Evolutionary conservation across 2,329 filamentous ascomycete genomes (phyloP).

Genomic region (Ceratocystis papillata): DNA sequence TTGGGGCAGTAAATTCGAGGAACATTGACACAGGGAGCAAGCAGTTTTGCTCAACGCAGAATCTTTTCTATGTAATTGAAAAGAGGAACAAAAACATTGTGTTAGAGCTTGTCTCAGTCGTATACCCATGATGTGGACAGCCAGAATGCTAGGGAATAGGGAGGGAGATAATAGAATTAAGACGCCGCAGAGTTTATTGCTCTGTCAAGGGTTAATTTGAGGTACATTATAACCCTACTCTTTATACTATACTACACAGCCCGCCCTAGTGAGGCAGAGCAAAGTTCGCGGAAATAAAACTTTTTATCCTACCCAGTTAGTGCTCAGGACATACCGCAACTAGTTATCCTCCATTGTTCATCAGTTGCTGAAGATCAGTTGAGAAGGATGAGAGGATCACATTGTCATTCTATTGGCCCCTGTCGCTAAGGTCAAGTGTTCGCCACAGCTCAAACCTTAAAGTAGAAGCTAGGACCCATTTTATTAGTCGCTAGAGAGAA

Average conservation of each 20-base stretch:
- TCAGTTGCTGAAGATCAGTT: not conserved
- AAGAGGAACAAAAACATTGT: not conserved
- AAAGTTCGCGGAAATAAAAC: no score
- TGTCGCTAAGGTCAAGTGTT: not conserved
- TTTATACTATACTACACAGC: not conserved
- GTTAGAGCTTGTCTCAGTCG: not conserved
- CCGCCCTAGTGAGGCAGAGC: no score
- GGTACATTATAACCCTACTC: not conserved
- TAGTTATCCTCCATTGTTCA: not conserved
- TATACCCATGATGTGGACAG: not conserved
- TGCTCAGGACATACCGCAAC: not conserved
- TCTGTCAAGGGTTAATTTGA: not conserved
- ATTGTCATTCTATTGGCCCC: conserved; percentile 10
- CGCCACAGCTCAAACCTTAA: conserved; percentile 6
- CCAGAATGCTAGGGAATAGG: not conserved
- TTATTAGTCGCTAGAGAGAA: not conserved
- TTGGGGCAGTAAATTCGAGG: not conserved
- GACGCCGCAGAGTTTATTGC: not conserved
- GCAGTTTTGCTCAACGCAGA: not conserved
- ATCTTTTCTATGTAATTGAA: not conserved
- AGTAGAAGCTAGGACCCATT: conserved; percentile 5
- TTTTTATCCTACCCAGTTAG: not conserved
- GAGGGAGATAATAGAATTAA: not conserved
- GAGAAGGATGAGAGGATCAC: not conserved
- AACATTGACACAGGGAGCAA: not conserved